Evolutionary conservation across 2,329 filamentous ascomycete species (phyloP).

Genomic region (Cercospora sp.): DNA sequence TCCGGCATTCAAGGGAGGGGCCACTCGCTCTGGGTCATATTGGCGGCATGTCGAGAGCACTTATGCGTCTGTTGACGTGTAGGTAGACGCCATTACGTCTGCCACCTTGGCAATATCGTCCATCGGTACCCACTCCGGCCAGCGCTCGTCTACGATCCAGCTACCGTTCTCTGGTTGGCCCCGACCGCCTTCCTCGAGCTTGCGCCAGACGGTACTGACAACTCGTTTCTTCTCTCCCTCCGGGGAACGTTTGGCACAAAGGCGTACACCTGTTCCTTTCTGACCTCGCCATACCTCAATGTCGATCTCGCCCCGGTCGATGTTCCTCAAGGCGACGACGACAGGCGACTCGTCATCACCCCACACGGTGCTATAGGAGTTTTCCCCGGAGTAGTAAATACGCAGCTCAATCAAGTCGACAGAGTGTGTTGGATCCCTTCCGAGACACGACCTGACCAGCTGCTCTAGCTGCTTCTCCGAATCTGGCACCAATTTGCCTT

Average conservation of each 20-base stretch:
- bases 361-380: conserved; percentile 44
- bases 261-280: conserved; percentile 37
- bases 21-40: not conserved
- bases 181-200: conserved; percentile 33
- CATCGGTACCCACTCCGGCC: conserved; percentile 33
- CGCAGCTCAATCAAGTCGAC: conserved; percentile 42
- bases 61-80: not conserved
- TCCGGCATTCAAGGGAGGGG: not conserved
- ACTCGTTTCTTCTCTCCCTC: conserved; percentile 24
- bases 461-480: conserved; percentile 37
- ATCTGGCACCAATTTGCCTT: conserved; percentile 27
- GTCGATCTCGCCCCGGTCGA: conserved; percentile 42
- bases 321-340: conserved; percentile 41
- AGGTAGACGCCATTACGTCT: not conserved
- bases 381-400: conserved; percentile 44
- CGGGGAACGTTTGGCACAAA: conserved; percentile 27
- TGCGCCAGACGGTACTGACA: conserved; percentile 38
- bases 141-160: conserved; percentile 37
- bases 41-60: not conserved
- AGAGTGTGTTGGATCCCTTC: conserved; percentile 26
- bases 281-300: conserved; percentile 40
- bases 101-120: conserved; percentile 18
- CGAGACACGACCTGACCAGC: conserved; percentile 40
- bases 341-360: conserved; percentile 42
- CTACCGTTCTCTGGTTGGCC: conserved; percentile 33